Evolutionary conservation across 495 filamentous ascomycete species (phyloP).

Genomic region (Trichocladium antarcticum): DNA sequence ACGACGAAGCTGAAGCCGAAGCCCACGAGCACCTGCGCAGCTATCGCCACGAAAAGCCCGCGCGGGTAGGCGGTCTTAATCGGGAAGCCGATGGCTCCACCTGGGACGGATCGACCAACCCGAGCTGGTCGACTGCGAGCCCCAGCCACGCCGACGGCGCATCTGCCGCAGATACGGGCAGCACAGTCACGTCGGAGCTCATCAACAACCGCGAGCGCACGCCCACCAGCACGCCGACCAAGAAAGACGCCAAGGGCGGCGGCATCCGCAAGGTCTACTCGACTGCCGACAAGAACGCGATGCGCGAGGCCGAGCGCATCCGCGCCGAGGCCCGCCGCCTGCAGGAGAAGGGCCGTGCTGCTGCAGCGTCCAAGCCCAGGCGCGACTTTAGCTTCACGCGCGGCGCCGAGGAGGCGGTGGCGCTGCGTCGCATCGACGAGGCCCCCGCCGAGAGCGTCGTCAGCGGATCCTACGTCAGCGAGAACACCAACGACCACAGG

Average conservation of each 20-base stretch:
- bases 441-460: slow-evolving; percentile 18
- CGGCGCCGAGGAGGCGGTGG: slow-evolving; percentile 29
- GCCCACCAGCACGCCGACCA: slow-evolving; percentile 44
- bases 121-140: slow-evolving; percentile 31
- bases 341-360: slow-evolving; percentile 31
- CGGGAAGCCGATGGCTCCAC: slow-evolving; percentile 60
- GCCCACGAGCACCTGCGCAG: slow-evolving; percentile 48
- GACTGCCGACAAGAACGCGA: slow-evolving; percentile 35
- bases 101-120: slow-evolving; percentile 53
- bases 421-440: slow-evolving; percentile 26
- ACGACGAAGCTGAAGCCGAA: slow-evolving; percentile 56
- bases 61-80: slow-evolving; percentile 78
- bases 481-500: neutral
- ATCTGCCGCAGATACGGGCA: slow-evolving; percentile 38
- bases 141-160: slow-evolving; percentile 12
- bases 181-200: slow-evolving; percentile 45
- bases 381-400: slow-evolving; percentile 43
- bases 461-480: slow-evolving; percentile 1
- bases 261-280: slow-evolving; percentile 48
- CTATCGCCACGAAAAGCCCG: slow-evolving; percentile 75
- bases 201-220: slow-evolving; percentile 40
- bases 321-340: slow-evolving; percentile 39
- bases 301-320: slow-evolving; percentile 36
- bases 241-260: slow-evolving; percentile 25
- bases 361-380: slow-evolving; percentile 2